Base-by-base conservation (phyloP, 139 green algal species). In the Chlamydomonas schloesseri region DNA sequence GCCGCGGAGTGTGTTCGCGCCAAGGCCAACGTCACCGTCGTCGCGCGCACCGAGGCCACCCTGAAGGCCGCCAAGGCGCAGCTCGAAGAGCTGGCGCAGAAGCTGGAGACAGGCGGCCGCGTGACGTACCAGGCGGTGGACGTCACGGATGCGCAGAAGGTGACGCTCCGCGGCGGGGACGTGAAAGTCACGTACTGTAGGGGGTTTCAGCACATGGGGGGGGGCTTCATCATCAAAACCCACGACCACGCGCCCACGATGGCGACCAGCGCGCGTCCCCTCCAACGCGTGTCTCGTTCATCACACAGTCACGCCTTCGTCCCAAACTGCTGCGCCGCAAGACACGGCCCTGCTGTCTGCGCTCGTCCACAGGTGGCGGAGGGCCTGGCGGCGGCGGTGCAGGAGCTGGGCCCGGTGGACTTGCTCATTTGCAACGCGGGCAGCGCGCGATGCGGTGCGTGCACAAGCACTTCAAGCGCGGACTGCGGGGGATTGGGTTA, bases 1-100 rank as follows among this genome's bases (percentile, higher is more conserved):
- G 95, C 93, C 1, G 28, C 90, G 42, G 55, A 92, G 13, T 88
- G 92, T 5, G 64, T 91, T 3, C 60, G 31, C 34, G 15, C 42
- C 4, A 79, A 78, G 28, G 69, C 50, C 21, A 76, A 86, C 15
- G 55, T 87, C 13, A 87, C 81, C 2, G 71, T 87, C 15, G 24
- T 87, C 0, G 53, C 81, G 15, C 81, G 81, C 24, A 80, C 53
- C 4, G 81, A 80, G 50, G 18, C 53, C 3, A 60, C 47, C 2
- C 47, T 89, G 6, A 50, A 86, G 31, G 84, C 69, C 8, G 64
- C 79, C 1, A 71, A 89, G 42, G 31, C 13, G 73, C n/a, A 88
- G 55, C 71, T 83, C 20, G 37, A 73, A 33, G 53, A 47, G 20
- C 60, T 81, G 58, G 75, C 67, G 29, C 55, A 67, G 20, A 64